These are phyloP conservation scores for Leccinum incarnatum DNA, from an alignment of 768 basidiomycete genomes.

Conservation along the genomic window DNA sequence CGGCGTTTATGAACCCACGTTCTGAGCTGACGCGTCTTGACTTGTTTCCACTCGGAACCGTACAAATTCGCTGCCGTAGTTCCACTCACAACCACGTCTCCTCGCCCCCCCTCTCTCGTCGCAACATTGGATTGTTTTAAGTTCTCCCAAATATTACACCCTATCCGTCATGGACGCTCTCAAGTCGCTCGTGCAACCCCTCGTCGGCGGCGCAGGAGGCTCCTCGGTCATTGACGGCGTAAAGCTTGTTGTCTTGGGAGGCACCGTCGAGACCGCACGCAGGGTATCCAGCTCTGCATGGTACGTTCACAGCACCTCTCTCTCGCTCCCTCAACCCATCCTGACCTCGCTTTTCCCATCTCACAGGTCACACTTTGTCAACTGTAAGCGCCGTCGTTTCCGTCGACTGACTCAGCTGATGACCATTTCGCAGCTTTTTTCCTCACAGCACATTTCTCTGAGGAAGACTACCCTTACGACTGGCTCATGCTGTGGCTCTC, in stretches of 20 bases:
- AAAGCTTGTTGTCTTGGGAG: slow-evolving; percentile 86
- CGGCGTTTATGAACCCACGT: slow-evolving; percentile 27
- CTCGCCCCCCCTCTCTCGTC: slow-evolving; percentile 17
- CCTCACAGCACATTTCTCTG: slow-evolving; percentile 86
- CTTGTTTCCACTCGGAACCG: slow-evolving; percentile 24
- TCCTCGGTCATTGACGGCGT: slow-evolving; percentile 84
- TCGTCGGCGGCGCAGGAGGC: slow-evolving; percentile 70
- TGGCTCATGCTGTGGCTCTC: slow-evolving; percentile 92
- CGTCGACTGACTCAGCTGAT: slow-evolving; percentile 9
- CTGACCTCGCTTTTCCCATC: slow-evolving; percentile 2
- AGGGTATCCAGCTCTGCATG: slow-evolving; percentile 81
- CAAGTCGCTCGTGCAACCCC: slow-evolving; percentile 78
- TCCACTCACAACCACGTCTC: slow-evolving; percentile 26
- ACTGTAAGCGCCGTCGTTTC: slow-evolving; percentile 53
- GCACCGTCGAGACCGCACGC: slow-evolving; percentile 83
- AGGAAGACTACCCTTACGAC: slow-evolving; percentile 88
- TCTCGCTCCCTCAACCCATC: slow-evolving; percentile 5
- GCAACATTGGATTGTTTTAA: slow-evolving; percentile 39
- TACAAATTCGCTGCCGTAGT: slow-evolving; percentile 6
- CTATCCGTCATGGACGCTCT: slow-evolving; percentile 64
- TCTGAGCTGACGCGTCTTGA: slow-evolving; percentile 38
- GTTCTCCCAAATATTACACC: slow-evolving; percentile 21
- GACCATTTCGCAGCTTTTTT: slow-evolving; percentile 57
- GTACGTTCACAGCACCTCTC: slow-evolving; percentile 38
- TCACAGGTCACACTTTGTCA: slow-evolving; percentile 77